Evolutionary conservation across 163 green algal genomes (phyloP).

Genomic region (Scenedesmus sp.): DNA sequence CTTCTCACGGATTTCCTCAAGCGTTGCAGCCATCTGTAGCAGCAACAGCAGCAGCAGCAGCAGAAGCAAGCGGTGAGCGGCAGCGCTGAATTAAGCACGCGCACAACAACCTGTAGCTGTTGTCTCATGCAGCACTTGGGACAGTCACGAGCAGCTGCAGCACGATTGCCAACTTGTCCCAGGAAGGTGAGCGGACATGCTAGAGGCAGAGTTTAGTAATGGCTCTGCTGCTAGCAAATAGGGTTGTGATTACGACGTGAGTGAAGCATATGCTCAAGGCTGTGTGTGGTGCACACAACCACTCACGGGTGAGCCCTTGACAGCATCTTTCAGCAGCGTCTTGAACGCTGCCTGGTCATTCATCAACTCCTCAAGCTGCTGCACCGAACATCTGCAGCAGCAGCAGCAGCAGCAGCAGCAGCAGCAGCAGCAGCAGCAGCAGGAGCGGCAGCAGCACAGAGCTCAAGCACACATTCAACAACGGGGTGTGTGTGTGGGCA

Average conservation of each 20-base stretch:
- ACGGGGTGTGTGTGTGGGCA: too few relatives aligned
- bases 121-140: too few relatives aligned
- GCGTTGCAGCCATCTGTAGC: conserved; percentile 59
- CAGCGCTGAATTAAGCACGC: too few relatives aligned
- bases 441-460: background rate
- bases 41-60: background rate
- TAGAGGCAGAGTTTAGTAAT: too few relatives aligned
- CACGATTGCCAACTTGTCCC: too few relatives aligned
- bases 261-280: too few relatives aligned
- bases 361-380: conserved; percentile 61
- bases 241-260: too few relatives aligned
- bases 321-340: conserved; percentile 53
- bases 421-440: background rate
- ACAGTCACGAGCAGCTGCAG: too few relatives aligned
- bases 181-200: too few relatives aligned
- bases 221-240: background rate
- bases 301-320: conserved; percentile 59
- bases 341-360: conserved; percentile 62
- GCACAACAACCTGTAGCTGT: too few relatives aligned
- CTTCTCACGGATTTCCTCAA: conserved; percentile 64
- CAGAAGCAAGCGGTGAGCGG: background rate
- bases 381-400: background rate
- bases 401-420: background rate
- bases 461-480: too few relatives aligned
- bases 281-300: too few relatives aligned